Evolutionary conservation across 768 basidiomycete species (phyloP).

Genomic region (Cubamyces sp.): DNA sequence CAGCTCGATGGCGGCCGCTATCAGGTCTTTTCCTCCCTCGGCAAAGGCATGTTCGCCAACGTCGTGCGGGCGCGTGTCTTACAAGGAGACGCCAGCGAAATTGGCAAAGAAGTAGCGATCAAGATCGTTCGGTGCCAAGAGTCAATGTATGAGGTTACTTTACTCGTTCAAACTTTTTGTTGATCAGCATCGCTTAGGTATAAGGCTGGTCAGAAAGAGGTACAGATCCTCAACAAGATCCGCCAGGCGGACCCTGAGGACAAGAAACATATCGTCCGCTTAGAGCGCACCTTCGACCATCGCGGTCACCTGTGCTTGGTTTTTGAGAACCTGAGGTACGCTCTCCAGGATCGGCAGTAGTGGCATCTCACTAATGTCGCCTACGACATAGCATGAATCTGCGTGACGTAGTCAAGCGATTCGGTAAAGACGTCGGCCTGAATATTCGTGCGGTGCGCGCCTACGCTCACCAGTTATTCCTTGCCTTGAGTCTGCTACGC

Average conservation of each 20-base stretch:
- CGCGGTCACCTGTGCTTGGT: constrained; percentile 96
- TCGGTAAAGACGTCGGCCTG: constrained; percentile 96
- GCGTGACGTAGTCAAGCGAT: constrained; percentile 95
- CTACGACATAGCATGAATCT: constrained; percentile 82
- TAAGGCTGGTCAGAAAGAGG: constrained; percentile 93
- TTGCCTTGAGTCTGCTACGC: constrained; percentile 79
- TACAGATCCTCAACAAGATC: constrained; percentile 84
- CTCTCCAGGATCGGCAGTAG: neutral
- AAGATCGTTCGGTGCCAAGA: constrained; percentile 97
- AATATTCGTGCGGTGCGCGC: constrained; percentile 97
- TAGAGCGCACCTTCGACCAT: constrained; percentile 95
- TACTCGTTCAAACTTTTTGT: neutral
- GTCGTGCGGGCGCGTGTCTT: constrained; percentile 90
- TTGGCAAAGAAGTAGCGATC: constrained; percentile 87
- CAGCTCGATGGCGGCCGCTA: constrained; percentile 90
- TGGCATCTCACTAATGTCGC: constrained; percentile 10
- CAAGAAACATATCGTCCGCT: constrained; percentile 93
- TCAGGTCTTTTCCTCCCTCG: constrained; percentile 93
- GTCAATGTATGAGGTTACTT: constrained; percentile 71
- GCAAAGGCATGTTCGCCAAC: constrained; percentile 98
- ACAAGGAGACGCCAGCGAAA: constrained; percentile 57
- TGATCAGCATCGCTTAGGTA: constrained; percentile 58
- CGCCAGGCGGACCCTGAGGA: constrained; percentile 92
- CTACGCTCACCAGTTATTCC: constrained; percentile 96
- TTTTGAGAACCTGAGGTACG: constrained; percentile 90